Base-by-base conservation (phyloP, 2,329 filamentous ascomycete species). In the Gaeumannomyces tritici region DNA sequence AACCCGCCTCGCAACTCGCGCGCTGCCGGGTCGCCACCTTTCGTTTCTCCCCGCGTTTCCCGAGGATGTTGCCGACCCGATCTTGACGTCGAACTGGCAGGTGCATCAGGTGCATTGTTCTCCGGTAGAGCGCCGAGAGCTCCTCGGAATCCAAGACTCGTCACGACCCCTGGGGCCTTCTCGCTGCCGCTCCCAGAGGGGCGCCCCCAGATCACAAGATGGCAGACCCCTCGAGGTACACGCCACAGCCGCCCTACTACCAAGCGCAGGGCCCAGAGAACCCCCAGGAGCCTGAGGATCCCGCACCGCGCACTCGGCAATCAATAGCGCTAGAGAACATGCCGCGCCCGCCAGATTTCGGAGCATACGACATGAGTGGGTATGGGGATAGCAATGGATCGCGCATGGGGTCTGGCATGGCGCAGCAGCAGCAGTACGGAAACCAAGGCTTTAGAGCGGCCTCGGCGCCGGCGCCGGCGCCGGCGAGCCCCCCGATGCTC, bases 321-420 rank as follows among this genome's bases (percentile, higher is more conserved):
- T 87, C 88, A 65, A 93, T 95, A 75, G 89, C 89, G 64, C 78
- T 93, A 63, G 87, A 87, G 73, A 83, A 88, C 68, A 77, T 90
- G 47, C 72, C 72, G 29, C 71, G 73, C 31, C 63, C 63, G 58
- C 62, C 68, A 24, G 71, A 70, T 33, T 72, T 70, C 29, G 67
- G 24, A 9, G 11, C 15, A 26, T 29, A 51, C 21, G 42, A 42
- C 18, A 54, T 29, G 26, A 13, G 51, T 55, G 59, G 28, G 26
- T 59, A 35, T 42, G 31, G 57, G 21, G 18, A 8, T 21, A 33
- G 29, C 29, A 42, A 21, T 6, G 28, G 13, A 29, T 27, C 55
- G 18, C 26, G 12, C n/a, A 24, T 24, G 13, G 54, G 54, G 54
- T 4, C 26, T 13, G 12, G 31, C 47, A 56, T 12, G 28, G n/a